Conservation (phyloP, 495 filamentous ascomycete species). For the Evansstolkia leycettana region DNA sequence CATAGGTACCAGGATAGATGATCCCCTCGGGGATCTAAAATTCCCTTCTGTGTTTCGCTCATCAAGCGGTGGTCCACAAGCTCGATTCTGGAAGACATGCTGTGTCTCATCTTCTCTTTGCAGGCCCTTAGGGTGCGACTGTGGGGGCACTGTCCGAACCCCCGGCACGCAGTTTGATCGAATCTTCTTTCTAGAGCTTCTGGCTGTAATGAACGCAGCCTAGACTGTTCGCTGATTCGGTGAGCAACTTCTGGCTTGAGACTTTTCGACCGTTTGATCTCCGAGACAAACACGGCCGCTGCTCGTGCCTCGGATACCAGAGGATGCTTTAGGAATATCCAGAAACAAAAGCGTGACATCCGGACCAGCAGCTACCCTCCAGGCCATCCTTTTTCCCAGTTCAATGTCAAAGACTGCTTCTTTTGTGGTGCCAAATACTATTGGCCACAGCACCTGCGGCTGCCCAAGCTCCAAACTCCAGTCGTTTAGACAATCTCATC, state of each 20-base stretch:
- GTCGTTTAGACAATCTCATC: conserved; percentile 23
- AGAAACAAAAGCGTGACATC: conserved; percentile 7
- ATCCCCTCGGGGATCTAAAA: conserved; percentile 2
- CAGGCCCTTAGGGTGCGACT: conserved; percentile 1
- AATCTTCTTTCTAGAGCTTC: not conserved
- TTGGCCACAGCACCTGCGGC: conserved; percentile 19
- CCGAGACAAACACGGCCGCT: conserved; percentile 16
- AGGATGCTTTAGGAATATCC: conserved; percentile 1
- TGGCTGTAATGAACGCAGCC: not conserved
- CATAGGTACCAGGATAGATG: conserved; percentile 4
- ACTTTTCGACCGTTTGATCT: conserved; percentile 24
- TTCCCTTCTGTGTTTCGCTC: conserved; percentile 9
- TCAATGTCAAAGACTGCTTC: conserved; percentile 5
- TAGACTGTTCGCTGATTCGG: not conserved
- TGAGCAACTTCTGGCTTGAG: conserved; percentile 10
- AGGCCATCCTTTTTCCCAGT: conserved; percentile 9
- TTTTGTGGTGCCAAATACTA: conserved; percentile 7
- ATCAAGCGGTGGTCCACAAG: conserved; percentile 3
- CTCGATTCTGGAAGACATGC: conserved; percentile 18
- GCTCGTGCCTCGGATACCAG: conserved; percentile 18
- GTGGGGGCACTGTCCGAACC: conserved; percentile 4
- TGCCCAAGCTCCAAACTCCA: conserved; percentile 19
- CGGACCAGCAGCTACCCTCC: conserved; percentile 10
- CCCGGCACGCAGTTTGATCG: not conserved
- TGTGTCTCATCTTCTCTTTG: conserved; percentile 2